These are phyloP conservation scores for Nicotiana benthamiana DNA, from an alignment of 257 asterid species.

Conservation along the genomic window DNA sequence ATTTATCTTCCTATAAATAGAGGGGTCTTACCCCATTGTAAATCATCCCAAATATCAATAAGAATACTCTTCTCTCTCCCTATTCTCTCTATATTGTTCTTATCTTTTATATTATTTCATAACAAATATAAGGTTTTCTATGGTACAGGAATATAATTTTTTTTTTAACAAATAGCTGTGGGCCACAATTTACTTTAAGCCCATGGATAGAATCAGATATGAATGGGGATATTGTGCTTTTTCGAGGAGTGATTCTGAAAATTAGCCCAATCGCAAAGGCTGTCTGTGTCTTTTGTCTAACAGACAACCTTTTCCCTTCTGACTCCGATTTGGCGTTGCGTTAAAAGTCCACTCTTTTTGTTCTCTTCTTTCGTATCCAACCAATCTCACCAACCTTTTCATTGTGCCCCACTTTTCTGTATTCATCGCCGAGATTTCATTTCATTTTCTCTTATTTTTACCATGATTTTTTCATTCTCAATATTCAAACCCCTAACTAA, in stretches of 20 bases:
- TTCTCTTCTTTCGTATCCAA: not conserved
- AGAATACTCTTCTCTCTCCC: too few relatives aligned
- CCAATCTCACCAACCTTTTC: not conserved
- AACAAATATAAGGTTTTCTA: too few relatives aligned
- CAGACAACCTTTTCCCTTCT: constrained; percentile 25
- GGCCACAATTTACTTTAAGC: not conserved
- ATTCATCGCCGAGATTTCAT: not conserved
- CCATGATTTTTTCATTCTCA: too few relatives aligned
- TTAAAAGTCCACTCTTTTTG: constrained; percentile 32
- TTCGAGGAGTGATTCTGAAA: constrained; percentile 1
- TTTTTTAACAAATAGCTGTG: not conserved
- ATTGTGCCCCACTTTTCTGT: not conserved
- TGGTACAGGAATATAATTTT: too few relatives aligned
- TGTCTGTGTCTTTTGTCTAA: constrained; percentile 20
- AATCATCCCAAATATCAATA: too few relatives aligned
- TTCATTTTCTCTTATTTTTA: too few relatives aligned
- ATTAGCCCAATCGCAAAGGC: constrained; percentile 16
- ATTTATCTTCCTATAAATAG: too few relatives aligned
- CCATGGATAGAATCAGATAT: not conserved
- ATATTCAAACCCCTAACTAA: too few relatives aligned
- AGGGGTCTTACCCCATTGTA: too few relatives aligned
- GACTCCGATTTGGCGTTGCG: constrained; percentile 23
- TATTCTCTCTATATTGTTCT: too few relatives aligned
- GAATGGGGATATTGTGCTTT: not conserved
- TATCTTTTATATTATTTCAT: too few relatives aligned